Evolutionary conservation across 805 yeast genomes (phyloP).

Genomic region (Lipomyces orientalis): DNA sequence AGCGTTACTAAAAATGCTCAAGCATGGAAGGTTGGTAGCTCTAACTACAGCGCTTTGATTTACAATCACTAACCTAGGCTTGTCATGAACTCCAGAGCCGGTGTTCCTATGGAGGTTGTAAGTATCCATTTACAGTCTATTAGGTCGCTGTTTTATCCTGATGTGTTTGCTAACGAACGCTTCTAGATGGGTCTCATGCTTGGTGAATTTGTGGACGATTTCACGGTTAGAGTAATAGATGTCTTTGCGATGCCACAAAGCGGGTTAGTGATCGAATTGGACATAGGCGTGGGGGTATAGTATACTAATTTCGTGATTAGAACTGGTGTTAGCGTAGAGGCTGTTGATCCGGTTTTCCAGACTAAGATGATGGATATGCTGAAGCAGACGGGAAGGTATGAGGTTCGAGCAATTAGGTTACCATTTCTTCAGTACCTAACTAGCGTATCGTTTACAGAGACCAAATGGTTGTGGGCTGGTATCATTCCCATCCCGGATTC

Average conservation of each 20-base stretch:
- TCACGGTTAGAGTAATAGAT: constrained; percentile 94
- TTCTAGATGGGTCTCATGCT: constrained; percentile 90
- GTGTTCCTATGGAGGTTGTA: constrained; percentile 73
- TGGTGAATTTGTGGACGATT: constrained; percentile 97
- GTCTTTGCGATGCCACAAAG: constrained; percentile 99
- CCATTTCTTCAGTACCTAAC: not conserved
- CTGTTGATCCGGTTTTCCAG: constrained; percentile 98
- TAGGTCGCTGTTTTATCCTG: constrained; percentile 64
- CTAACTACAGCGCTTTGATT: constrained; percentile 48
- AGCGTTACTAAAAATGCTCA: constrained; percentile 93
- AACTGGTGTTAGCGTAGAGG: constrained; percentile 98
- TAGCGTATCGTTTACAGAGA: constrained; percentile 58
- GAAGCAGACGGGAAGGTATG: constrained; percentile 81
- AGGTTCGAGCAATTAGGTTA: not conserved
- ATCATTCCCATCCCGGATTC: constrained; percentile 98
- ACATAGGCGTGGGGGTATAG: not conserved
- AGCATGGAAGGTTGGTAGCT: constrained; percentile 73
- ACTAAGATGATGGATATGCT: constrained; percentile 99
- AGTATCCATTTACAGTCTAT: constrained; percentile 8
- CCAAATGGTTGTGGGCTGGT: constrained; percentile 99
- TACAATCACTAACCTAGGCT: constrained; percentile 51
- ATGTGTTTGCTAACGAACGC: not conserved
- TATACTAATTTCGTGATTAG: constrained; percentile 51
- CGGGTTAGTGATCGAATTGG: constrained; percentile 40
- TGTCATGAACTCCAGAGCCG: constrained; percentile 43